These are phyloP conservation scores for Capronia coronata DNA, from an alignment of 2,329 filamentous ascomycete genomes.

Conservation along the genomic window DNA sequence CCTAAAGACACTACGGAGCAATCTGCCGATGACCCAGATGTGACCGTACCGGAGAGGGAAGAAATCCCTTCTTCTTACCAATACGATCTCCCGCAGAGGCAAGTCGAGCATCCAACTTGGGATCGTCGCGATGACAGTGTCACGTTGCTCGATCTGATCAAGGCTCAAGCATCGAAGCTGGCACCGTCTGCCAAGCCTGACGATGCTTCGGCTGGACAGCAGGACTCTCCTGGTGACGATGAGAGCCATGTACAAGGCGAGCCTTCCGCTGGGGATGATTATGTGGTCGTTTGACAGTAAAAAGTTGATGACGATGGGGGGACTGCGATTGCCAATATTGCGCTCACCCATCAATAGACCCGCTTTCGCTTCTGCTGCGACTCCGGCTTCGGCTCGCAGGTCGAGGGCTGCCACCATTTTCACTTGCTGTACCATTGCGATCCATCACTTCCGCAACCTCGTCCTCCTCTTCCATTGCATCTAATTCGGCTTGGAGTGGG, in stretches of 20 bases:
- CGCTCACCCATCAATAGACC: slow-evolving; percentile 22
- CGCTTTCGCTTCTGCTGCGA: slow-evolving; percentile 13
- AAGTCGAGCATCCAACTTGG: slow-evolving; percentile 25
- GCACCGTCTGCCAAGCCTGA: slow-evolving; percentile 8
- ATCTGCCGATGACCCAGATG: not conserved
- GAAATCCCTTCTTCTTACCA: not conserved
- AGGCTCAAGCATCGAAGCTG: slow-evolving; percentile 15
- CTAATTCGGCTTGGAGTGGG: slow-evolving; percentile 62
- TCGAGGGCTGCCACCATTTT: slow-evolving; percentile 18
- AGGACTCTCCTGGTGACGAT: not conserved
- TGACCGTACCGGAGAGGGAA: not conserved
- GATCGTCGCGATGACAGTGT: slow-evolving; percentile 17
- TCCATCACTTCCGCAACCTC: slow-evolving; percentile 16
- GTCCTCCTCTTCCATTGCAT: slow-evolving; percentile 37
- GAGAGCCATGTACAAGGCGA: not conserved
- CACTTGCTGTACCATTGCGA: slow-evolving; percentile 17
- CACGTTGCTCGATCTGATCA: slow-evolving; percentile 25
- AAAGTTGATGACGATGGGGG: too few relatives aligned
- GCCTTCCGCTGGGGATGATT: slow-evolving; percentile 9
- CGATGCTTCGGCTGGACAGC: not conserved
- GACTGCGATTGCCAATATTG: not conserved
- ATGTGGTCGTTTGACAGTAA: slow-evolving; percentile 12
- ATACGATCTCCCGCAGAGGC: slow-evolving; percentile 5
- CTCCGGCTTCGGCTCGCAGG: slow-evolving; percentile 15
- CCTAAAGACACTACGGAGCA: not conserved